A percentile compares a stretch with the other conserved stretches of the same genome.
Evolutionary conservation across 805 yeast species (phyloP).

Genomic region (Barnettozyma californica): DNA sequence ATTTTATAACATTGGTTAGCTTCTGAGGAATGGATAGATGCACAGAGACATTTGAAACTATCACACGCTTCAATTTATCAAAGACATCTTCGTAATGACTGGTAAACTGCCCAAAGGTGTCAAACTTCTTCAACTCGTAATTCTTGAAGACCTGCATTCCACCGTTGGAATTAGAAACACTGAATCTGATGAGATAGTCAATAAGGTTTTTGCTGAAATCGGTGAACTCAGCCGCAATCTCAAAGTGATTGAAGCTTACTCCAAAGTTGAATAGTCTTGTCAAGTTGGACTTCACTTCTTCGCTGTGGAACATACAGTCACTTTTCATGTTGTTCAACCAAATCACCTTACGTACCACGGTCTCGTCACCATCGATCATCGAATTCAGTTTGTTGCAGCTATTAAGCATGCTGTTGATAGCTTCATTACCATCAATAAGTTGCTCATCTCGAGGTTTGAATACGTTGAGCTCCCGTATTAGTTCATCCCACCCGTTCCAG

Average conservation of each 20-base stretch:
- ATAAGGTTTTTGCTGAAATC: slow-evolving; percentile 1
- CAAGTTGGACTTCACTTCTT: neutral
- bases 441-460: slow-evolving; percentile 6
- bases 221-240: neutral
- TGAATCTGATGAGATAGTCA: neutral
- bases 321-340: slow-evolving; percentile 6
- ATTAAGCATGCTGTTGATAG: neutral
- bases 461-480: slow-evolving; percentile 34
- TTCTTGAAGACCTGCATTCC: slow-evolving; percentile 1
- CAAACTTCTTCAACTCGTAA: slow-evolving; percentile 1
- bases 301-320: neutral
- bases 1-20: neutral
- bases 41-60: slow-evolving; percentile 1
- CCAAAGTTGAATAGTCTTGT: slow-evolving; percentile 1
- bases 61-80: slow-evolving; percentile 1
- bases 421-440: slow-evolving; percentile 1
- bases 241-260: slow-evolving; percentile 4
- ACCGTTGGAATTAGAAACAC: neutral
- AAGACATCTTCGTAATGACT: neutral
- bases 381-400: slow-evolving; percentile 7
- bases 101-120: neutral
- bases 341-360: slow-evolving; percentile 2
- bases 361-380: slow-evolving; percentile 6
- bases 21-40: slow-evolving; percentile 1
- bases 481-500: slow-evolving; percentile 47